Percentiles rank a stretch among this genome's conserved stretches.
Conservation (phyloP, 768 basidiomycete species). For the Cubamyces sp. region DNA sequence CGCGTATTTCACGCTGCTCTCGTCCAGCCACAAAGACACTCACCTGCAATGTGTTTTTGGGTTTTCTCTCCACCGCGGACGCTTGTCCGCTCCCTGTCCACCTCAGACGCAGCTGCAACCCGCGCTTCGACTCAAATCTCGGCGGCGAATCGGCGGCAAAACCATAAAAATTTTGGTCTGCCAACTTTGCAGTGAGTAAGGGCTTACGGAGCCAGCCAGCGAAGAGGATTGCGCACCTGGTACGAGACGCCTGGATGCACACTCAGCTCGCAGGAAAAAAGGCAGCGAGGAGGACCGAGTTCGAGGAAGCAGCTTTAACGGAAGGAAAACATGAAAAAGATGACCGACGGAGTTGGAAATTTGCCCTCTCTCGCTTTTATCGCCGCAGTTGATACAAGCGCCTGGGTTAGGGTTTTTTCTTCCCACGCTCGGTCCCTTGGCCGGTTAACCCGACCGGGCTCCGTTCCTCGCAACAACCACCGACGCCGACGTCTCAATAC, state of each 20-base stretch:
- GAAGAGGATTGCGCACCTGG: not conserved
- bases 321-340: slow-evolving; percentile 28
- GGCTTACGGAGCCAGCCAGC: not conserved
- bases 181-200: not conserved
- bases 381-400: slow-evolving; percentile 12
- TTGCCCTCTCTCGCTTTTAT: slow-evolving; percentile 14
- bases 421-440: slow-evolving; percentile 20
- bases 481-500: not conserved
- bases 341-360: slow-evolving; percentile 20
- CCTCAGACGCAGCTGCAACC: slow-evolving; percentile 30
- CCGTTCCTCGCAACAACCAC: slow-evolving; percentile 13
- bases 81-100: slow-evolving; percentile 23
- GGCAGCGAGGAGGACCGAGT: slow-evolving; percentile 25
- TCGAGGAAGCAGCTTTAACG: slow-evolving; percentile 25
- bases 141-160: slow-evolving; percentile 34
- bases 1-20: not conserved
- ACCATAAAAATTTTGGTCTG: slow-evolving; percentile 32
- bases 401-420: slow-evolving; percentile 21
- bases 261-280: slow-evolving; percentile 22
- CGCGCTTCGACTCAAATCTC: slow-evolving; percentile 29
- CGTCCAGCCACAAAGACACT: slow-evolving; percentile 12
- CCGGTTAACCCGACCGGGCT: slow-evolving; percentile 17
- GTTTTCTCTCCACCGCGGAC: slow-evolving; percentile 27
- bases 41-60: slow-evolving; percentile 27
- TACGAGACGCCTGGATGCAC: slow-evolving; percentile 22